Base-by-base conservation (phyloP, 768 basidiomycete species). In the Russula lepida region DNA sequence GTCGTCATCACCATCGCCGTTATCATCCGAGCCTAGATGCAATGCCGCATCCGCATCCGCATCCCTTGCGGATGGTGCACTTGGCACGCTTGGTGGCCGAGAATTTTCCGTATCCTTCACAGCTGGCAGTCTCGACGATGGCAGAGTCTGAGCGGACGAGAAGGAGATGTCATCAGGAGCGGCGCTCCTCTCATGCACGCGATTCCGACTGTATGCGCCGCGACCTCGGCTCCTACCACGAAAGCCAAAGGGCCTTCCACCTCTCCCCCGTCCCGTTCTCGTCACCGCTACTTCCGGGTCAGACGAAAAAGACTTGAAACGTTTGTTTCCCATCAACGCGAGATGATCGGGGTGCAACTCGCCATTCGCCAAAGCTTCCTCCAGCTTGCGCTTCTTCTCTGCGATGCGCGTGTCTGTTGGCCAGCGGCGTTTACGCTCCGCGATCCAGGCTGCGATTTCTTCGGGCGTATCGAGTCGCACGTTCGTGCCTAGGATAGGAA, bases 351-450 rank as follows among this genome's bases (percentile, higher is more conserved):
- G 73, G 32, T 78, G 74, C 32, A 91, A 72, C 72, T 94, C 88
- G 1, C 93, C 93, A 56, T 88, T 80, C n/a, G 84, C 84, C 35
- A 82, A 74, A 9, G 92, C 93, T 64, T 92, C 91, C 62, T 86
- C 81, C 25, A 84, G 70, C 69, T 88, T 92, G 65, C 82, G 79
- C 67, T 86, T 86, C 77, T 95, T 97, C 48, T 95, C 91, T 60
- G 81, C 82, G 2, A 91, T 78, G 27, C 83, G 81, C 51, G 77
- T 69, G 32, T 80, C 70, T 19, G 85, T 89, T 12, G 95, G 95
- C 78, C 88, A 98, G 17, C 88, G 83, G 66, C 82, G 85, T 72
- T 84, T 94, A 44, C 95, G 84, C 68, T 98, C 95, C 15, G 81
- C 84, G 51, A 95, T 81, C 95, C 95, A 98, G 33, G 81, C 83